phyloP scores from a whole-genome alignment of 192 early-diverging fungal genomes.

The Lunasporangiospora selenospora region DNA sequence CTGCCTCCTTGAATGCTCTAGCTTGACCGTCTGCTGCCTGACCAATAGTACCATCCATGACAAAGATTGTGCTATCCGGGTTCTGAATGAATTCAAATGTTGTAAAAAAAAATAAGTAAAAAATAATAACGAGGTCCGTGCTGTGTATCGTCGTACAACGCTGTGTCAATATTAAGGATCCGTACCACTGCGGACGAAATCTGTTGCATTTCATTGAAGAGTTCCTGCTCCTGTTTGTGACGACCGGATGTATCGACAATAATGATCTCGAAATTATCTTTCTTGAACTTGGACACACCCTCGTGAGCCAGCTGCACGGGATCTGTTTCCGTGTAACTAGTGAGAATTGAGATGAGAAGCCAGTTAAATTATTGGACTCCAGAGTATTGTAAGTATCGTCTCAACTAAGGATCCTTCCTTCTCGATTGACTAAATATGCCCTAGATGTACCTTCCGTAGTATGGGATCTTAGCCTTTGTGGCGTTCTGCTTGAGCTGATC shows the following conservation, averaged over 20 bases:
- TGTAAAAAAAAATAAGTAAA: background rate
- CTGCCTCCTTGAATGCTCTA: constrained; percentile 89
- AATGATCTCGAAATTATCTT: constrained; percentile 94
- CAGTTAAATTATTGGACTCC: too few relatives aligned
- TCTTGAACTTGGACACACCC: constrained; percentile 93
- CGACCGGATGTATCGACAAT: constrained; percentile 99
- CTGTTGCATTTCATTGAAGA: constrained; percentile 97
- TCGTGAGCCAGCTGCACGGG: constrained; percentile 91
- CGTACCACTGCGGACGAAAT: constrained; percentile 82
- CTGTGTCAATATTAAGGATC: background rate
- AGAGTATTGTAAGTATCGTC: too few relatives aligned
- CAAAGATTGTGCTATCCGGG: constrained; percentile 93
- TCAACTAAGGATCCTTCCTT: too few relatives aligned
- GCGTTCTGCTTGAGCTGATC: constrained; percentile 99
- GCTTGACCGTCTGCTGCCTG: constrained; percentile 96
- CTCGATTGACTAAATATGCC: background rate
- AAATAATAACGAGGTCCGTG: background rate
- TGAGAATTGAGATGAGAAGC: background rate
- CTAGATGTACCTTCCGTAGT: constrained; percentile 73
- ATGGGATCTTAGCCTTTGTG: constrained; percentile 97
- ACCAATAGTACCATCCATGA: constrained; percentile 98
- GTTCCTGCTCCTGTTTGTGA: constrained; percentile 92
- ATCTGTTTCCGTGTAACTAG: constrained; percentile 91
- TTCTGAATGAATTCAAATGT: constrained; percentile 41
- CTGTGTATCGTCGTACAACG: background rate